Conservation (phyloP, 257 asterid genomes). For the Nicotiana noctiflora region DNA sequence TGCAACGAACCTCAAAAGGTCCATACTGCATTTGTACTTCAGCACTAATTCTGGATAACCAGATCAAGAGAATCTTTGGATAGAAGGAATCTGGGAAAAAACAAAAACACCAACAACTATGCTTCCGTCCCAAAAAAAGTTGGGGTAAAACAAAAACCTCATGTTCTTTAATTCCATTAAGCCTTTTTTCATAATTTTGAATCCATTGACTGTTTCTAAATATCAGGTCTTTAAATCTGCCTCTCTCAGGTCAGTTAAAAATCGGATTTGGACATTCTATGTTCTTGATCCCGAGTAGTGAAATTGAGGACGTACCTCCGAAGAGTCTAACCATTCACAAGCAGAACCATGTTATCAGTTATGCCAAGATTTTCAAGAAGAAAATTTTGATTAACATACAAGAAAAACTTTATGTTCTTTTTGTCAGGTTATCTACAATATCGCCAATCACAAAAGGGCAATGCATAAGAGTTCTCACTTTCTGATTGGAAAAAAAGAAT, state of each 20-base stretch:
- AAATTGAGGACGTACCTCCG: neutral
- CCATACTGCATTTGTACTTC: neutral
- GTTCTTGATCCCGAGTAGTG: neutral
- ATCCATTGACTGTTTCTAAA: neutral
- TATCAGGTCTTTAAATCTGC: neutral
- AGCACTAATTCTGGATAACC: neutral
- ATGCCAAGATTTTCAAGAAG: neutral
- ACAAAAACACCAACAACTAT: neutral
- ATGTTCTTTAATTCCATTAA: neutral
- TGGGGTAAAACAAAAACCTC: neutral
- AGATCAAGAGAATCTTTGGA: neutral
- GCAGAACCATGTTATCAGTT: no score
- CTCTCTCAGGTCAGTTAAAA: neutral
- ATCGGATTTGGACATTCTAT: neutral
- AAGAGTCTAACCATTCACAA: neutral
- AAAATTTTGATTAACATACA: neutral
- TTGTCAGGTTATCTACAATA: neutral
- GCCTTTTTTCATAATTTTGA: neutral
- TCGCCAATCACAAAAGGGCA: neutral
- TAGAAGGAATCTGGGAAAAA: neutral
- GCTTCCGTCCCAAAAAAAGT: no score
- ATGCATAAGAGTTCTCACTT: neutral
- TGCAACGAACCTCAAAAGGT: neutral
- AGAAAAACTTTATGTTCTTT: neutral
- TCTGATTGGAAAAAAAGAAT: neutral